A percentile compares a stretch with the other conserved stretches of the same genome.
These are phyloP conservation scores for Cryoendolithus antarcticus DNA, from an alignment of 2,329 filamentous ascomycete species.

Conservation along the genomic window DNA sequence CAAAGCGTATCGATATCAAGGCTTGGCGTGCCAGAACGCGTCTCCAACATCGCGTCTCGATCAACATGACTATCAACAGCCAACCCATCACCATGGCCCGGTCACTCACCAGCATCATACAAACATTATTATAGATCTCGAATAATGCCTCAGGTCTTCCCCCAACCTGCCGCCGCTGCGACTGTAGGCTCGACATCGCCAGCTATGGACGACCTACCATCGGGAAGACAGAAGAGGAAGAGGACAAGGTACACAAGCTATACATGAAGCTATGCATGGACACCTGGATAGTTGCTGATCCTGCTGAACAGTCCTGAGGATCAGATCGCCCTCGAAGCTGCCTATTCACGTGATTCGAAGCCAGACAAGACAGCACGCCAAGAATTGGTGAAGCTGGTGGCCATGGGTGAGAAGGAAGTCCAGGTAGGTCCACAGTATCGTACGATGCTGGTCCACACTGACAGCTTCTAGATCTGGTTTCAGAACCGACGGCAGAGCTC, in stretches of 20 bases:
- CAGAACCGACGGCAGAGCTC: slow-evolving; percentile 92
- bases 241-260: slow-evolving; percentile 42
- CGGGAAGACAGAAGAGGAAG: slow-evolving; percentile 48
- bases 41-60: too few species aligned
- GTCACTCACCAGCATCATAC: too few species aligned
- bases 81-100: too few species aligned
- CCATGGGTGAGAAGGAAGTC: slow-evolving; percentile 88
- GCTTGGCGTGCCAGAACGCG: too few species aligned
- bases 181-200: slow-evolving; percentile 18
- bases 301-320: slow-evolving; percentile 59
- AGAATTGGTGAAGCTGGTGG: slow-evolving; percentile 72
- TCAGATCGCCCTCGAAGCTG: slow-evolving; percentile 74
- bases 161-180: too few species aligned
- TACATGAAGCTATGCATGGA: neutral
- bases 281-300: neutral
- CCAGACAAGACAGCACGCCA: slow-evolving; percentile 82
- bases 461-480: slow-evolving; percentile 72
- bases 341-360: slow-evolving; percentile 75
- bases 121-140: too few species aligned
- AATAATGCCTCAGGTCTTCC: too few species aligned
- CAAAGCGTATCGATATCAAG: too few species aligned
- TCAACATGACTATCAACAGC: too few species aligned
- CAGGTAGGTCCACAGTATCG: slow-evolving; percentile 51
- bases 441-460: slow-evolving; percentile 13
- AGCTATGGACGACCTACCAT: slow-evolving; percentile 46